A percentile compares a stretch with the other conserved stretches of the same genome.
These are phyloP conservation scores for Ogataea angusta DNA, from an alignment of 805 yeast genomes.

Conservation along the genomic window DNA sequence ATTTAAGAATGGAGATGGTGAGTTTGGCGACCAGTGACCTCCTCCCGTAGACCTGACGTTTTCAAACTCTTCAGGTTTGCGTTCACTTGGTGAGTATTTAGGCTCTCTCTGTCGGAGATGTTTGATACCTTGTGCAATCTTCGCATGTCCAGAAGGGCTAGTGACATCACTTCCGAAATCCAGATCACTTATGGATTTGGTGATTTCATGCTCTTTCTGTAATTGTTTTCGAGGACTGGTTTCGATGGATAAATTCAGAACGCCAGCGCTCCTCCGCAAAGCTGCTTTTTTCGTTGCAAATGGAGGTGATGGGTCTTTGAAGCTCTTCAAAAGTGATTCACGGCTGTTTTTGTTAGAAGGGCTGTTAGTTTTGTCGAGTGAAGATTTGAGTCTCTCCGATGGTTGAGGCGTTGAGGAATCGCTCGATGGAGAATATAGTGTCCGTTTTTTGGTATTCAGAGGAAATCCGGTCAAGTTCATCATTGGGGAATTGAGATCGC, in stretches of 20 bases:
- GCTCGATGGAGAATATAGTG: slow-evolving; percentile 28
- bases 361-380: neutral
- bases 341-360: slow-evolving; percentile 16
- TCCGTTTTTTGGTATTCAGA: slow-evolving; percentile 27
- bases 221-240: slow-evolving; percentile 27
- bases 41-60: neutral
- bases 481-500: slow-evolving; percentile 23
- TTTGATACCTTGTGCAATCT: no score
- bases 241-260: slow-evolving; percentile 47
- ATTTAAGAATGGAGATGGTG: slow-evolving; percentile 26
- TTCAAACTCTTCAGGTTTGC: slow-evolving; percentile 8
- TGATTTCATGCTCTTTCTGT: slow-evolving; percentile 24
- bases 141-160: no score
- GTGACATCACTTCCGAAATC: slow-evolving; percentile 23
- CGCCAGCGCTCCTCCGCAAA: slow-evolving; percentile 51
- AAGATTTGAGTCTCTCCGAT: slow-evolving; percentile 12
- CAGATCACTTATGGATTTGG: slow-evolving; percentile 35
- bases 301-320: slow-evolving; percentile 12
- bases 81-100: neutral
- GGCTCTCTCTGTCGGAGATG: no score
- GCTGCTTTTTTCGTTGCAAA: slow-evolving; percentile 27
- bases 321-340: neutral
- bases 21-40: slow-evolving; percentile 11
- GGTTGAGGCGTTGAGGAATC: slow-evolving; percentile 22
- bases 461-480: slow-evolving; percentile 29